Evolutionary conservation across 768 basidiomycete species (phyloP), one percentile per base, ranked within the genome.

Genomic region (Harrya chromipes): DNA sequence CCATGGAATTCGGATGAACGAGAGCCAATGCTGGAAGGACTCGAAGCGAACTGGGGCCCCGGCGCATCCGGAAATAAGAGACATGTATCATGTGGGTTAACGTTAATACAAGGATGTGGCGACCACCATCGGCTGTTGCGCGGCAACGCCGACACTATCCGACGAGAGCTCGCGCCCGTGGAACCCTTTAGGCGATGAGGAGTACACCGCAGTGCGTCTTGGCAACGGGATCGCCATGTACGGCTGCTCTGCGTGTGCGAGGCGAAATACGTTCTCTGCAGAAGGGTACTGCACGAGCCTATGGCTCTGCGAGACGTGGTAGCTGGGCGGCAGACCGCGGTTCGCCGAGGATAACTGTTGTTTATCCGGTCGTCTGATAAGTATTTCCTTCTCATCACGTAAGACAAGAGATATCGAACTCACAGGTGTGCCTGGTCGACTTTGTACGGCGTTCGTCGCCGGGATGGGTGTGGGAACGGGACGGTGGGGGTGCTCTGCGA

Each of bases 151-250:
- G 47, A 67, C 47, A 29, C 56, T 60, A 7, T 69, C 61, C 3
- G 63, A 58, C 11, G 66, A 68, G 17, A 58, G 26, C 1, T 68
- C 54, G 20, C 59, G 67, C 6, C 47, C 59, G 29, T 67, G 63
- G 23, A 53, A 46, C 11, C 23, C 20, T 19, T 37, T 59, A 8
- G 55, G 56, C 24, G 55, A 54, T 19, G 54, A 48, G 13, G 46
- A 42, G 26, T 71, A 69, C 10, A 70, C 72, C 5, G 68, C 71
- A 4, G 64, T 66, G 24, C 72, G 68, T 23, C 71, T 71, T 12
- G 72, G 55, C 2, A 63, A 62, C 4, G 74, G 75, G 54, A 73
- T 70, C 27, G 70, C 47, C 63, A 66, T 62, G 14, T 65, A 53
- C 26, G 65, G 61, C 23, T 66, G 64, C 44, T 69, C 67, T 7